phyloP scores from a whole-genome alignment of 345 rosid species.

The Erysimum cheiranthoides region DNA sequence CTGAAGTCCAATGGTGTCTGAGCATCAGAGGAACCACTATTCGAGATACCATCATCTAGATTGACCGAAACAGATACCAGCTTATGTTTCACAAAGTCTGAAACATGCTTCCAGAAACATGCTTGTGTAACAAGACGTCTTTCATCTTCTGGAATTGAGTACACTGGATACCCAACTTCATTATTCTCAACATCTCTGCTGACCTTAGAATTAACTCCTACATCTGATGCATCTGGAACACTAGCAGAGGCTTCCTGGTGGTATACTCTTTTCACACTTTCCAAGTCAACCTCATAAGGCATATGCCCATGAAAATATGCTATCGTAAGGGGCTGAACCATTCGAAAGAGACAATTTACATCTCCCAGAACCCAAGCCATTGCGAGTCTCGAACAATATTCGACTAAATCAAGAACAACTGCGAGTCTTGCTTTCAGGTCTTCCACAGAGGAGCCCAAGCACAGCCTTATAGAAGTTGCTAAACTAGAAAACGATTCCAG shows the following conservation, averaged over 20 bases:
- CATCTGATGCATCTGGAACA: slow-evolving; percentile 41
- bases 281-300: slow-evolving; percentile 72
- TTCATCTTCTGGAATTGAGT: slow-evolving; percentile 69
- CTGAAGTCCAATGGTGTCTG: slow-evolving; percentile 47
- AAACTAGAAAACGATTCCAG: slow-evolving; percentile 53
- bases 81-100: slow-evolving; percentile 64
- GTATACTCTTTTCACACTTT: slow-evolving; percentile 53
- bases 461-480: slow-evolving; percentile 51
- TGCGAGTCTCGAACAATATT: slow-evolving; percentile 67
- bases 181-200: slow-evolving; percentile 37
- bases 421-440: slow-evolving; percentile 46
- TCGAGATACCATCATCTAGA: slow-evolving; percentile 49
- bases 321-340: slow-evolving; percentile 68
- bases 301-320: slow-evolving; percentile 60
- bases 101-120: slow-evolving; percentile 82
- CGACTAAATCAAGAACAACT: slow-evolving; percentile 67
- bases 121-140: slow-evolving; percentile 68
- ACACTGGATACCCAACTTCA: slow-evolving; percentile 45
- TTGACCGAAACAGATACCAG: slow-evolving; percentile 49
- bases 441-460: slow-evolving; percentile 50
- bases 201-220: slow-evolving; percentile 35
- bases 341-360: slow-evolving; percentile 58
- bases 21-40: slow-evolving; percentile 46
- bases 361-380: slow-evolving; percentile 70
- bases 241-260: slow-evolving; percentile 44